Conservation (phyloP, 345 rosid species). For the Chamaenerion angustifolium region DNA sequence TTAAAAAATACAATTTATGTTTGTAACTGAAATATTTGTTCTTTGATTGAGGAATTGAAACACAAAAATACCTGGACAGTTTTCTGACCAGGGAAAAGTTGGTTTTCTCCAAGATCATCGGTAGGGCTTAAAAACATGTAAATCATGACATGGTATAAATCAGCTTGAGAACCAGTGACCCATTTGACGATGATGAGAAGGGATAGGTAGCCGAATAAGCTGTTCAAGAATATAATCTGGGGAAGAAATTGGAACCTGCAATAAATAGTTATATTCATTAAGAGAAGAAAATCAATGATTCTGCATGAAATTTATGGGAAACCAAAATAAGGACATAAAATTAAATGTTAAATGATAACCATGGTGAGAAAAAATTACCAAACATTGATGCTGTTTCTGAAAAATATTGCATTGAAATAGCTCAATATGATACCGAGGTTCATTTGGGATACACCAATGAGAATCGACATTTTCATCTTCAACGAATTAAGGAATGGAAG, state of each 20-base stretch:
- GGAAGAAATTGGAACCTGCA: constrained; percentile 95
- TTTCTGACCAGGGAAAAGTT: constrained; percentile 70
- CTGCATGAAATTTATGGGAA: constrained; percentile 1
- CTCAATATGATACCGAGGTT: constrained; percentile 92
- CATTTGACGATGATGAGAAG: constrained; percentile 75
- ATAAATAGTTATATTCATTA: constrained; percentile 3
- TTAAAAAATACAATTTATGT: not conserved
- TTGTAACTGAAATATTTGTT: no score
- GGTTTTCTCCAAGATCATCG: constrained; percentile 82
- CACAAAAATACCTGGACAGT: constrained; percentile 45
- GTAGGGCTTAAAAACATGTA: constrained; percentile 98
- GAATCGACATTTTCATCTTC: constrained; percentile 99
- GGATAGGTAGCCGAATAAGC: constrained; percentile 87
- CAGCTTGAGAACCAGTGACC: constrained; percentile 88
- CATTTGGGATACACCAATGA: constrained; percentile 94
- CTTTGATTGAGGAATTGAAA: not conserved
- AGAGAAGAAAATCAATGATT: no score
- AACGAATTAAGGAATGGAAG: constrained; percentile 85
- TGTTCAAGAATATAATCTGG: constrained; percentile 79
- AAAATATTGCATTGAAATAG: constrained; percentile 76
- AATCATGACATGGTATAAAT: constrained; percentile 78
- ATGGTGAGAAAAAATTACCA: constrained; percentile 32
- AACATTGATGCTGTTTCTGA: constrained; percentile 37
- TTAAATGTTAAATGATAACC: not conserved
- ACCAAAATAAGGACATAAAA: not conserved